phyloP scores from a whole-genome alignment of 1,284 basidiomycete species.

The Boletus calvinii region DNA sequence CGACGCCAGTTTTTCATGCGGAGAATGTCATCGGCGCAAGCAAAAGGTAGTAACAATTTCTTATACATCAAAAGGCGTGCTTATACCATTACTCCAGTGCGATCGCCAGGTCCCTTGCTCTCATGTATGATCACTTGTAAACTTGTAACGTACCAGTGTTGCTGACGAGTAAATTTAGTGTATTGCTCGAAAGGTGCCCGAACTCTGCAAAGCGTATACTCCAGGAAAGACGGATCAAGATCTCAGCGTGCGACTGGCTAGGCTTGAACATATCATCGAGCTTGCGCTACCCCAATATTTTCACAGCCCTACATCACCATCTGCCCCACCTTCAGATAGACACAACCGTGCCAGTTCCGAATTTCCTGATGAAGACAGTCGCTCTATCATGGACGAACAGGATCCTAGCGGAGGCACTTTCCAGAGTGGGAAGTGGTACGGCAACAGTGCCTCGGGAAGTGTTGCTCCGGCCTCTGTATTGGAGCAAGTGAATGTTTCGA shows the following conservation, averaged over 20 bases:
- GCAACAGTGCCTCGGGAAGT: constrained; percentile 76
- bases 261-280: constrained; percentile 78
- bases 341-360: constrained; percentile 48
- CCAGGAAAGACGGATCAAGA: constrained; percentile 83
- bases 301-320: constrained; percentile 37
- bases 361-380: constrained; percentile 54
- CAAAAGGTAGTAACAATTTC: constrained; percentile 57
- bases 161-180: constrained; percentile 46
- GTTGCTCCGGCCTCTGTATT: constrained; percentile 74
- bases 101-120: constrained; percentile 79
- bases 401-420: constrained; percentile 73
- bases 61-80: constrained; percentile 11
- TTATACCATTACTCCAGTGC: constrained; percentile 49
- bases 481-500: constrained; percentile 58
- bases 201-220: constrained; percentile 81
- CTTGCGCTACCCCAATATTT: constrained; percentile 72
- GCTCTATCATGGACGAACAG: constrained; percentile 69
- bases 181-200: constrained; percentile 77
- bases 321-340: constrained; percentile 35
- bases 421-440: constrained; percentile 81
- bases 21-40: constrained; percentile 80
- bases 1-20: constrained; percentile 72
- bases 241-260: constrained; percentile 63
- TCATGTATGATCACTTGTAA: constrained; percentile 48
- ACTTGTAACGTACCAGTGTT: constrained; percentile 10